These are phyloP conservation scores for Starmerella floricola DNA, from an alignment of 805 yeast genomes.

Conservation along the genomic window DNA sequence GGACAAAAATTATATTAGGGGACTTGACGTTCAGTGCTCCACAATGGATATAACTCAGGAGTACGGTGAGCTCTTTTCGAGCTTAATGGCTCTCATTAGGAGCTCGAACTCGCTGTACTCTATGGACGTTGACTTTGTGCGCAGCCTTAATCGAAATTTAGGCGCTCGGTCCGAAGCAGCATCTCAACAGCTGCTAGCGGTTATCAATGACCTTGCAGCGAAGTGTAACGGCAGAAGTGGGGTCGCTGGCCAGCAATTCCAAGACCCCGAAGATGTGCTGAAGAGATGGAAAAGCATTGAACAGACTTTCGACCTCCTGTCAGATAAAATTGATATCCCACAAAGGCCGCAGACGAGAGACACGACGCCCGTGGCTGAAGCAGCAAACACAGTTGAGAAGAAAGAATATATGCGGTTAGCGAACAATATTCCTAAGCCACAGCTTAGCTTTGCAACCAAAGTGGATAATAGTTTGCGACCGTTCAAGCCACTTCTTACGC, in stretches of 20 bases:
- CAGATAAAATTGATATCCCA: conserved; percentile 55
- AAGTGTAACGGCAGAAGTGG: conserved; percentile 16
- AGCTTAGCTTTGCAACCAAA: conserved; percentile 35
- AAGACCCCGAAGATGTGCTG: conserved; percentile 36
- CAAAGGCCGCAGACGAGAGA: background rate
- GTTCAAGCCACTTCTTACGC: conserved; percentile 58
- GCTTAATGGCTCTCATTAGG: conserved; percentile 47
- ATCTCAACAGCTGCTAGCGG: conserved; percentile 25
- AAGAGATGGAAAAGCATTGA: conserved; percentile 52
- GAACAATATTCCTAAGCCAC: conserved; percentile 27
- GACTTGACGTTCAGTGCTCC: background rate
- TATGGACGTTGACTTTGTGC: conserved; percentile 68
- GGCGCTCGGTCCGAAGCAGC: conserved; percentile 32
- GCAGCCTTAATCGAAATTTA: conserved; percentile 44
- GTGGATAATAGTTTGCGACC: conserved; percentile 67
- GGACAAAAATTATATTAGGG: background rate
- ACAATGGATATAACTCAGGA: conserved; percentile 20
- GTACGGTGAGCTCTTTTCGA: conserved; percentile 30
- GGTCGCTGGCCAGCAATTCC: conserved; percentile 25
- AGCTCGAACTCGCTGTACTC: conserved; percentile 59
- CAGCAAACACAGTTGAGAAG: background rate
- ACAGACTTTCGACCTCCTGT: conserved; percentile 51
- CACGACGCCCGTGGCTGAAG: background rate
- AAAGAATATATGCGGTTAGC: conserved; percentile 9
- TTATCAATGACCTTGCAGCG: conserved; percentile 24